Percentiles rank a stretch among this genome's conserved stretches.
These are phyloP conservation scores for Rhizophora mangle DNA, from an alignment of 345 rosid species.

Conservation along the genomic window DNA sequence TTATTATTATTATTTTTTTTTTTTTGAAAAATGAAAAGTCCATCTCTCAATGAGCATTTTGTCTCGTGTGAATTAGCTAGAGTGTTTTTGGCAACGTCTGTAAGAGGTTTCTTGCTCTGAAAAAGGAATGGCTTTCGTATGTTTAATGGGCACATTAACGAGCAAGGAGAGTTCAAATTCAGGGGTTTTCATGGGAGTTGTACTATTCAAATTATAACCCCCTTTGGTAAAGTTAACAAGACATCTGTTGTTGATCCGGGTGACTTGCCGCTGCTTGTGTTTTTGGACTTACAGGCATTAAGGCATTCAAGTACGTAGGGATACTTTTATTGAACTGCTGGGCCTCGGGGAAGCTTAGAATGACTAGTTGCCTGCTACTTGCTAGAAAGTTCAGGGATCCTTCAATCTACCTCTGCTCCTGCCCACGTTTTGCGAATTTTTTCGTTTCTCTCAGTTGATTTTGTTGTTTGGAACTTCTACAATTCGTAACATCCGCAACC, in stretches of 20 bases:
- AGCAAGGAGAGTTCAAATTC: slow-evolving; percentile 25
- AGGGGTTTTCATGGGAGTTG: slow-evolving; percentile 32
- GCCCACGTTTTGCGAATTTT: too few species aligned
- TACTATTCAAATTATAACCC: slow-evolving; percentile 11
- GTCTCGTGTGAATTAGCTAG: too few species aligned
- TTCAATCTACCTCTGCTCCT: neutral
- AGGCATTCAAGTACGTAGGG: neutral
- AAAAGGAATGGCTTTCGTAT: slow-evolving; percentile 24
- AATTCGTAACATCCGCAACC: too few species aligned
- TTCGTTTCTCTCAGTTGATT: too few species aligned
- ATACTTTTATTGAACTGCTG: neutral
- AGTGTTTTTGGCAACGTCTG: too few species aligned
- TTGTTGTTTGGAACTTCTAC: too few species aligned
- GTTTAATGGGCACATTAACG: slow-evolving; percentile 7
- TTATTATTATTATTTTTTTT: too few species aligned
- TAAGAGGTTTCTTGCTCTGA: slow-evolving; percentile 20
- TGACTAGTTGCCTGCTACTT: neutral
- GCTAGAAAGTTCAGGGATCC: neutral
- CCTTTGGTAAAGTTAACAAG: slow-evolving; percentile 4
- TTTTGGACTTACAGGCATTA: slow-evolving; percentile 18
- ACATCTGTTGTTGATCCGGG: slow-evolving; percentile 22
- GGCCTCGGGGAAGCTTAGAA: neutral
- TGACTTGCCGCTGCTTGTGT: slow-evolving; percentile 14
- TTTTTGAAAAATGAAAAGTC: too few species aligned
- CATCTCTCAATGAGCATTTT: too few species aligned